Evolutionary conservation across 225 moss, liverwort and hornwort genomes (phyloP), one percentile per base, ranked within the genome.

Genomic region (Pseudisothecium myosuroides): DNA sequence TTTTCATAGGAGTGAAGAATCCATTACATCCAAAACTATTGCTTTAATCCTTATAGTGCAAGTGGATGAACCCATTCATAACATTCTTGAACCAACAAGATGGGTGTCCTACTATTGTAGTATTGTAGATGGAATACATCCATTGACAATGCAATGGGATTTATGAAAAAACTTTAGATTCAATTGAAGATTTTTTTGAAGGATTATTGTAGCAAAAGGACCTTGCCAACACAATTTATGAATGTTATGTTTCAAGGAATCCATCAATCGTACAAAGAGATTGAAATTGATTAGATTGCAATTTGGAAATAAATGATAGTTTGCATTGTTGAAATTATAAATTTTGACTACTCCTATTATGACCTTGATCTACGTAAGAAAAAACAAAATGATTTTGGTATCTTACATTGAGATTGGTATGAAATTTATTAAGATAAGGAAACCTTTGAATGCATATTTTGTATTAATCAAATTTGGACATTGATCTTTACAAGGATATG

Each of bases 41-140:
- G 5, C 6, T 45, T 47, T 74, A 0, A 45, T 1, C 29, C 0
- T 74, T 18, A 18, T 47, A 0, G 2, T 0, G 2, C 2, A 47
- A 47, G 17, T 47, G 2, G 18, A 45, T 74, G 26, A 29, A 29
- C 0, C 7, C 4, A 18, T 31, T 74, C 3, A 74, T 47, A 11
- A 19, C 18, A 75, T 49, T 75, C 17, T 11, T 32, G 7, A 75
- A 75, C 5, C 7, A 49, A 49, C 2, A 1, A 49, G 4, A 31
- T 47, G 2, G 19, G 0, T 47, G 43, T 74, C 17, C 6, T 45
- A 28, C 3, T 74, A 41, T 15, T 71, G 15, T 26, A 0, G 26
- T 41, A 41, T 3, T 71, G 0, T 75, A 11, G 75, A 49, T 49
- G 6, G 31, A 74, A 74, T 18, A 18, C 11, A 18, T 47, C 11